phyloP scores from a whole-genome alignment of 2,329 filamentous ascomycete genomes.

The Ophiocordyceps polyrhachis-furcata region DNA sequence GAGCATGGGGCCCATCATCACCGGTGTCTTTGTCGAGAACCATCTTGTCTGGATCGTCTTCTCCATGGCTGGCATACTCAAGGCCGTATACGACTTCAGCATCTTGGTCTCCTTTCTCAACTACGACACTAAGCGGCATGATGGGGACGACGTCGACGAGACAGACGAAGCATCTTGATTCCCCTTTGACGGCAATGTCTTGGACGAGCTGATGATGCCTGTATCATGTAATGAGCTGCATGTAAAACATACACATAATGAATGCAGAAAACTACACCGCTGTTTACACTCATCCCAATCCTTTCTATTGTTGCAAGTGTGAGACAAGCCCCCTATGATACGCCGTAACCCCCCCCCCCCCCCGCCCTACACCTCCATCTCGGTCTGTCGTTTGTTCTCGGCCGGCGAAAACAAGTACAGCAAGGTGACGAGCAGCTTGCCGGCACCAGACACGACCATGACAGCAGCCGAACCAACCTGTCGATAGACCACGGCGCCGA shows the following conservation, averaged over 20 bases:
- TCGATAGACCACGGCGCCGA: constrained; percentile 28
- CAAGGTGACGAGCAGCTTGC: constrained; percentile 8
- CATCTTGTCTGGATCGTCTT: constrained; percentile 8
- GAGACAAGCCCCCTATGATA: no score
- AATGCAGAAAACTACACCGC: no score
- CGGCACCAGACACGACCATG: constrained; percentile 8
- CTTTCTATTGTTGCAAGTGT: not conserved
- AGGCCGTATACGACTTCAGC: not conserved
- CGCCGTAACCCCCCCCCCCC: not conserved
- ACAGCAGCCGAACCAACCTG: constrained; percentile 7
- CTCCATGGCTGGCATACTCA: constrained; percentile 8
- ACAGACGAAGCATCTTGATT: not conserved
- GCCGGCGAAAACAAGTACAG: constrained; percentile 6
- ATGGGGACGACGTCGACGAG: not conserved
- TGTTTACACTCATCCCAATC: not conserved
- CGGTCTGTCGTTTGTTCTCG: constrained; percentile 3
- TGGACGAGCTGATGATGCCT: not conserved
- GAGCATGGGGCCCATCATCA: constrained; percentile 21
- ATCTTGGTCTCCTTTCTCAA: not conserved
- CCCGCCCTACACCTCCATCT: constrained; percentile 1
- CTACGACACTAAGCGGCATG: not conserved
- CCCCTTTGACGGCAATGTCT: not conserved
- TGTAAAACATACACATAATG: no score
- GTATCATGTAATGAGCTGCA: not conserved
- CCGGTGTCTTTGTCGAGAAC: not conserved